These are phyloP conservation scores for Euphorbia schlechtendalii DNA, from an alignment of 441 rosid species.

Conservation along the genomic window DNA sequence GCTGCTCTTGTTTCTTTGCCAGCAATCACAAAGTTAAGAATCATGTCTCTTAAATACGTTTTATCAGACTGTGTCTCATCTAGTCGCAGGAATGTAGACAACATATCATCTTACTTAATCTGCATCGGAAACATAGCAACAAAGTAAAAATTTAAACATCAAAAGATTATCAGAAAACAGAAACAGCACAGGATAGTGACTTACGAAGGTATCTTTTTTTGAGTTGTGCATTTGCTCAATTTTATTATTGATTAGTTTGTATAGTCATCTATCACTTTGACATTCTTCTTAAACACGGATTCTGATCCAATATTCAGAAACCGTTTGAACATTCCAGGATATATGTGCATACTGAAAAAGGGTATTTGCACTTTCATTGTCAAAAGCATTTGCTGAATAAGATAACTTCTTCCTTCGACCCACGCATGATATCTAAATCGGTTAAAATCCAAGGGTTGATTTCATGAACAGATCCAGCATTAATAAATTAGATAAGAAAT, in stretches of 20 bases:
- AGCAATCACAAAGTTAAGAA: conserved; percentile 41
- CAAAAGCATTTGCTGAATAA: conserved; percentile 38
- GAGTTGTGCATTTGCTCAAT: conserved; percentile 30
- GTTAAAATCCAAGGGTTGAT: conserved; percentile 43
- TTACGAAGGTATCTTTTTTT: conserved; percentile 27
- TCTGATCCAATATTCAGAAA: conserved; percentile 44
- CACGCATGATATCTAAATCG: conserved; percentile 42
- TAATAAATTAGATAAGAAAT: background rate
- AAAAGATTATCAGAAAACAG: too few species aligned
- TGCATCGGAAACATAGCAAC: conserved; percentile 13
- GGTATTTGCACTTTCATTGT: conserved; percentile 42
- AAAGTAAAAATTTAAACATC: background rate
- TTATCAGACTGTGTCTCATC: conserved; percentile 21
- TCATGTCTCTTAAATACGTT: conserved; percentile 39
- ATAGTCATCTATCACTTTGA: conserved; percentile 31
- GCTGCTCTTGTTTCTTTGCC: conserved; percentile 54
- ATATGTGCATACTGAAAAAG: conserved; percentile 40
- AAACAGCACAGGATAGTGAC: conserved; percentile 14
- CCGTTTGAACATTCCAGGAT: conserved; percentile 38
- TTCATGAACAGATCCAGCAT: conserved; percentile 45
- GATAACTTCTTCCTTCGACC: conserved; percentile 40
- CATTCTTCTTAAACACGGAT: conserved; percentile 34
- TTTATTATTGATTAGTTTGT: conserved; percentile 40
- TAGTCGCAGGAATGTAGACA: conserved; percentile 40
- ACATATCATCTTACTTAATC: conserved; percentile 38